Evolutionary conservation across 768 basidiomycete genomes (phyloP).

Genomic region (Boletus bicolor): DNA sequence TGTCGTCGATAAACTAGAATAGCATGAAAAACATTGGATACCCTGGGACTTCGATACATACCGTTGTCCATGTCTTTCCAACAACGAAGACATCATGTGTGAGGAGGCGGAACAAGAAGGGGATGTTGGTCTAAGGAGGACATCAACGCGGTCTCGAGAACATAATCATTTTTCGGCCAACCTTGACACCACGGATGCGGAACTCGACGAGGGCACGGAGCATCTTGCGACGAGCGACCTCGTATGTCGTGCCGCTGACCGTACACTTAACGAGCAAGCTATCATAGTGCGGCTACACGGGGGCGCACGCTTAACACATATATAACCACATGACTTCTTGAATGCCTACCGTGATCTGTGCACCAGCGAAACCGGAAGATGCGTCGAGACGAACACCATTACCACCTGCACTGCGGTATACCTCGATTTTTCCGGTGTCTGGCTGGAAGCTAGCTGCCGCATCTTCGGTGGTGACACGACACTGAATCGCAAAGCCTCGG

Average conservation of each 20-base stretch:
- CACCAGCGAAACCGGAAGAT: constrained; percentile 96
- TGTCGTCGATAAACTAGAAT: constrained; percentile 94
- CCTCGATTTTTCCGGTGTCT: constrained; percentile 98
- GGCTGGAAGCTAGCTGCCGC: constrained; percentile 91
- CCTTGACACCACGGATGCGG: constrained; percentile 98
- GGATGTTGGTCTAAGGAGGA: constrained; percentile 83
- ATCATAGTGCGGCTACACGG: constrained; percentile 88
- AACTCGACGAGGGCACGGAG: constrained; percentile 99
- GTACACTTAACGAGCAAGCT: constrained; percentile 95
- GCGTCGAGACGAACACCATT: constrained; percentile 98
- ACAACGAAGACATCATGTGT: constrained; percentile 95
- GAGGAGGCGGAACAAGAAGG: constrained; percentile 96
- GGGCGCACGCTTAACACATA: not conserved
- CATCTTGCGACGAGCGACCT: constrained; percentile 98
- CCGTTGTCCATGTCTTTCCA: constrained; percentile 98
- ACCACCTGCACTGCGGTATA: constrained; percentile 97
- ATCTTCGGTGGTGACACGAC: constrained; percentile 98
- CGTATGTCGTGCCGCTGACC: constrained; percentile 95
- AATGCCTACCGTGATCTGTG: constrained; percentile 86
- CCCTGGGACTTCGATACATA: constrained; percentile 29
- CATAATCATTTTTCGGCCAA: constrained; percentile 18
- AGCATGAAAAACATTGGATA: constrained; percentile 7
- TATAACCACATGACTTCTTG: not conserved
- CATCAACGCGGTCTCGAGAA: not conserved
- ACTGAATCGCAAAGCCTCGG: constrained; percentile 97